A percentile compares a stretch with the other conserved stretches of the same genome.
Evolutionary conservation across 73 alveolate genomes (phyloP).

Genomic region (Blepharisma stoltei): DNA sequence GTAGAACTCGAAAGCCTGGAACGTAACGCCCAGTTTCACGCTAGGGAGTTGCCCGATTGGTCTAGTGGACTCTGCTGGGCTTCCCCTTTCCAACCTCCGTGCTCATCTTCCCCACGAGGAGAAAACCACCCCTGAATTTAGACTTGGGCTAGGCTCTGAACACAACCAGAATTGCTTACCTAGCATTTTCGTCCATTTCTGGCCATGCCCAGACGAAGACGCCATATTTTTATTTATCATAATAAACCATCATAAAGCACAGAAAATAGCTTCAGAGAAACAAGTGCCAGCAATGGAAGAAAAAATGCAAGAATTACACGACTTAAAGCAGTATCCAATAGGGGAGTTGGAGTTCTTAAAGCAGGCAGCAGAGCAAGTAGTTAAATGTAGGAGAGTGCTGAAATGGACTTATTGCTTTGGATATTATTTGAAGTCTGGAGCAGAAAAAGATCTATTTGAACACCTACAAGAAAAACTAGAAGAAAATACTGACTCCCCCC

Average conservation of each 20-base stretch:
- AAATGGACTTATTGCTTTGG: slow-evolving; percentile 88
- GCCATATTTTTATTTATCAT: no score
- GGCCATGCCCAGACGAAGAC: no score
- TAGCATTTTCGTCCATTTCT: no score
- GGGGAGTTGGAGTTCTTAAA: slow-evolving; percentile 77
- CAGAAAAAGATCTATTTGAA: slow-evolving; percentile 57
- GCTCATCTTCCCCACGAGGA: no score
- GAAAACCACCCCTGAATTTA: no score
- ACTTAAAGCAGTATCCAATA: slow-evolving; percentile 60
- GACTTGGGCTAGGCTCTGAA: no score
- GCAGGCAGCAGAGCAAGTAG: slow-evolving; percentile 76
- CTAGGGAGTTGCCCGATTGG: no score
- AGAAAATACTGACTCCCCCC: slow-evolving; percentile 75
- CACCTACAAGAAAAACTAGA: slow-evolving; percentile 77
- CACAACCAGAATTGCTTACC: no score
- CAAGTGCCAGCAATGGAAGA: slow-evolving; percentile 43
- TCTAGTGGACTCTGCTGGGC: no score
- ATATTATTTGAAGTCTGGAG: slow-evolving; percentile 58
- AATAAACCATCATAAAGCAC: slow-evolving; percentile 35
- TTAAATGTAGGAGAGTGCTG: slow-evolving; percentile 78
- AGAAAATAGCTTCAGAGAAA: slow-evolving; percentile 28
- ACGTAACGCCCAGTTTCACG: no score
- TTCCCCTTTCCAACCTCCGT: no score
- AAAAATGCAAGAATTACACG: slow-evolving; percentile 52
- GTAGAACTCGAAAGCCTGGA: neutral